These are phyloP conservation scores for Hymenoscyphus scutula DNA, from an alignment of 2,329 filamentous ascomycete species.

Conservation along the genomic window DNA sequence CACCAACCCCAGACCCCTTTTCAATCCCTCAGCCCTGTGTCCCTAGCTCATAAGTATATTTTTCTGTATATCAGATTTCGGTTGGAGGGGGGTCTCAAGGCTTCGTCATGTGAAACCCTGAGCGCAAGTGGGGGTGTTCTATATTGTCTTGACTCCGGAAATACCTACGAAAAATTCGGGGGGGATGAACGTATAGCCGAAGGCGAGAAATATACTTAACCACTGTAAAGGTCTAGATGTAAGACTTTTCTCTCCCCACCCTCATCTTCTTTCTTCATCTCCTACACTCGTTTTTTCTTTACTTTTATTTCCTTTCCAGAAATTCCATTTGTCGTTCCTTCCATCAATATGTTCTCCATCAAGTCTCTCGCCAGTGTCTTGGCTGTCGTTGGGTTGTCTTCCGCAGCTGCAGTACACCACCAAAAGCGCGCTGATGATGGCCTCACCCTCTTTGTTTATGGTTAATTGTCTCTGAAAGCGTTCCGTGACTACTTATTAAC, in stretches of 20 bases:
- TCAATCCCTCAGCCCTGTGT: not conserved
- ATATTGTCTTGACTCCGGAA: not conserved
- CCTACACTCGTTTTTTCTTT: constrained; percentile 2
- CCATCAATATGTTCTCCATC: constrained; percentile 19
- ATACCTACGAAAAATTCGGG: not conserved
- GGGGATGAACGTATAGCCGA: not conserved
- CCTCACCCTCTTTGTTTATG: constrained; percentile 35
- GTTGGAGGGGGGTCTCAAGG: not conserved
- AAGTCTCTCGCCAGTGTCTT: constrained; percentile 12
- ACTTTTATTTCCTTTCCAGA: constrained; percentile 14
- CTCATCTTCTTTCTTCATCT: constrained; percentile 8
- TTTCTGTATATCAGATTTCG: not conserved
- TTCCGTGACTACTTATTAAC: too few relatives aligned
- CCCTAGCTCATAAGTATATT: not conserved
- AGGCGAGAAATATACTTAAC: constrained; percentile 3
- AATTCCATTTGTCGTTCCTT: constrained; percentile 10
- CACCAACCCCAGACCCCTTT: too few relatives aligned
- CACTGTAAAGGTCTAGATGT: not conserved
- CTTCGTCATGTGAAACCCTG: not conserved
- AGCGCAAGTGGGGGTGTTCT: not conserved
- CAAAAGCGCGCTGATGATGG: constrained; percentile 6
- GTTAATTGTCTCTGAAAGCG: constrained; percentile 5
- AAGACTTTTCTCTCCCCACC: not conserved
- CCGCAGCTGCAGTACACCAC: constrained; percentile 10
- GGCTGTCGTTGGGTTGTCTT: constrained; percentile 13